These are phyloP conservation scores for Heterobasidion occidentale DNA, from an alignment of 1,284 basidiomycete genomes.

Conservation along the genomic window DNA sequence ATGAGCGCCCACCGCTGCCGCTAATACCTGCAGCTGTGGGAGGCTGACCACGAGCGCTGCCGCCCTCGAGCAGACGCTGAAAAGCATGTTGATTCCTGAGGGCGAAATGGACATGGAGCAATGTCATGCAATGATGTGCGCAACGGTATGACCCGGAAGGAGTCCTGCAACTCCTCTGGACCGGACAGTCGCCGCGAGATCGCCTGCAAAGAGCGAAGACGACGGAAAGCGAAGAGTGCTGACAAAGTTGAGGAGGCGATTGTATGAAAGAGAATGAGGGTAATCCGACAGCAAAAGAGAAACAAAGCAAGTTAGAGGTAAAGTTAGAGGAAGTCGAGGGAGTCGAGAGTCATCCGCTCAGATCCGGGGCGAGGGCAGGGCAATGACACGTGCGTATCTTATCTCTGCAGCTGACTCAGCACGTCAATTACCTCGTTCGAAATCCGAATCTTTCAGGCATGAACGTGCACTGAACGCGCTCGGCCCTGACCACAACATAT, in stretches of 20 bases:
- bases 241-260: not conserved
- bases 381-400: no score
- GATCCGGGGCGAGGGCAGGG: no score
- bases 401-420: no score
- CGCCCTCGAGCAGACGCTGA: slow-evolving; percentile 67
- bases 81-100: slow-evolving; percentile 77
- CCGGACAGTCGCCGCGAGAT: not conserved
- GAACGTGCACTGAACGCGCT: no score
- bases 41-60: slow-evolving; percentile 25
- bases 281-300: not conserved
- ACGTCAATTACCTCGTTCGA: no score
- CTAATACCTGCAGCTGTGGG: slow-evolving; percentile 22
- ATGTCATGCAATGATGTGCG: slow-evolving; percentile 49
- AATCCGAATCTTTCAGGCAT: no score
- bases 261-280: not conserved
- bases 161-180: not conserved
- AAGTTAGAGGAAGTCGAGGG: not conserved
- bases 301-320: not conserved
- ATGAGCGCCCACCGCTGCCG: slow-evolving; percentile 56
- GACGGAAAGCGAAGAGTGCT: not conserved
- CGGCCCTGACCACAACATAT: no score
- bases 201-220: not conserved
- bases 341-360: no score
- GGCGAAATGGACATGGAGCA: slow-evolving; percentile 76
- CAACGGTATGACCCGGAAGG: not conserved